Percentiles rank a stretch among this genome's conserved stretches.
Conservation (phyloP, 2,329 filamentous ascomycete genomes). For the Cordyceps farinosa region DNA sequence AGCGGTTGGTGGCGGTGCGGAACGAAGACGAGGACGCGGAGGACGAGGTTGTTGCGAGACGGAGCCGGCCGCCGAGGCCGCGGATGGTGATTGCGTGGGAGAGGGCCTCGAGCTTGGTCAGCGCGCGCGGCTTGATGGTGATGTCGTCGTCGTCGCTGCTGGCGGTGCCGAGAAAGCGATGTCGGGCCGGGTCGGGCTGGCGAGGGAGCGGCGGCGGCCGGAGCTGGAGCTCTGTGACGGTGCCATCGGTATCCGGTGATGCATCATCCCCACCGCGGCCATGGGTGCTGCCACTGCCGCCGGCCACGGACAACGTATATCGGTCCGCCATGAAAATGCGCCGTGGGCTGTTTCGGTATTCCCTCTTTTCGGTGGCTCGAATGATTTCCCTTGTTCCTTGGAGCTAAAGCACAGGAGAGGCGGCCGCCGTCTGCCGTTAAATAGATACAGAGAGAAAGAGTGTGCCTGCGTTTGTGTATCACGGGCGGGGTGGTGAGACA, state of each 20-base stretch:
- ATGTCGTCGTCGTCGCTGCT: neutral
- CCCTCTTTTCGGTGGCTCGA: too few relatives aligned
- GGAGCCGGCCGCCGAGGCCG: neutral
- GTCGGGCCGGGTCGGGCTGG: neutral
- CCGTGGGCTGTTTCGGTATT: too few relatives aligned
- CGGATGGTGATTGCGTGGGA: neutral
- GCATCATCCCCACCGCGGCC: neutral
- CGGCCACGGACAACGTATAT: too few relatives aligned
- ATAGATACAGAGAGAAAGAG: too few relatives aligned
- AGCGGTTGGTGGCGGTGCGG: neutral
- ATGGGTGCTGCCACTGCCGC: too few relatives aligned
- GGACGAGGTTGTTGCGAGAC: too few relatives aligned
- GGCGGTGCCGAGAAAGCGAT: neutral
- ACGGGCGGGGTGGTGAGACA: too few relatives aligned
- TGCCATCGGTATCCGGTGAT: neutral
- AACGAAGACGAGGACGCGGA: neutral
- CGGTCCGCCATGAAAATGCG: too few relatives aligned
- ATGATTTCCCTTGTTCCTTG: too few relatives aligned
- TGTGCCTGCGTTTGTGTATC: too few relatives aligned
- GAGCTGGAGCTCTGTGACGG: neutral
- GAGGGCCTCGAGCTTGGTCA: neutral
- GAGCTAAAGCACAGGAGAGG: too few relatives aligned
- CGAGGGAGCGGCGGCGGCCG: neutral
- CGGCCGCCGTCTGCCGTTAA: too few relatives aligned
- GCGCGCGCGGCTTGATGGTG: constrained; percentile 3